Percentiles rank a stretch among this genome's conserved stretches.
phyloP scores from a whole-genome alignment of 2,329 filamentous ascomycete genomes.

The Botrytis fragariae region DNA sequence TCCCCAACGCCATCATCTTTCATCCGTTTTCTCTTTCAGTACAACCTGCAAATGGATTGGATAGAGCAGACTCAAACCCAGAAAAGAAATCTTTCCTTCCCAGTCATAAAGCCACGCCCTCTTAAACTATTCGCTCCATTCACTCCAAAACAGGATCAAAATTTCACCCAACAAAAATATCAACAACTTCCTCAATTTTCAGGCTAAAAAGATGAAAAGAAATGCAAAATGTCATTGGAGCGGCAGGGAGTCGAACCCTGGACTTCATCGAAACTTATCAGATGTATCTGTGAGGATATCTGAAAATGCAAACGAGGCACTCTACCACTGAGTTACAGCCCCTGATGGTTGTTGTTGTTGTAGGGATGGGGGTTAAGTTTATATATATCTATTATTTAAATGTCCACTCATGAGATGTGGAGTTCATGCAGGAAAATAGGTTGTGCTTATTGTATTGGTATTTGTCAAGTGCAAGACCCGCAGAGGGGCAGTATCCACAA shows the following conservation, averaged over 20 bases:
- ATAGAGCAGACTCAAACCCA: neutral
- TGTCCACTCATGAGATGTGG: neutral
- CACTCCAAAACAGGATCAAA: neutral
- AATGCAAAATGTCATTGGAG: neutral
- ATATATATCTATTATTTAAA: rapidly evolving
- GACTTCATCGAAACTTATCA: conserved; percentile 8
- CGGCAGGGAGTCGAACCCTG: conserved; percentile 13
- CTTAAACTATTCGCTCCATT: neutral
- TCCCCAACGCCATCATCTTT: neutral
- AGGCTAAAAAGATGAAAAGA: no score
- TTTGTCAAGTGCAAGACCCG: neutral
- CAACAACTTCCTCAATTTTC: neutral
- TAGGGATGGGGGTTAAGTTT: rapidly evolving
- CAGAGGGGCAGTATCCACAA: neutral
- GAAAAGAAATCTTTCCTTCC: neutral
- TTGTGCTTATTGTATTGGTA: neutral
- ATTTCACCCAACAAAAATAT: no score
- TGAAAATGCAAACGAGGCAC: conserved; percentile 13
- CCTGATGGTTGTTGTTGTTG: neutral
- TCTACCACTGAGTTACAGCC: conserved; percentile 19
- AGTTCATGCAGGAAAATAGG: neutral
- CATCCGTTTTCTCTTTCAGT: neutral
- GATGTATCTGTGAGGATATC: neutral
- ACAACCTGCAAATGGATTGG: neutral
- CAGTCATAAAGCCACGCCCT: neutral